Evolutionary conservation across 2,329 filamentous ascomycete genomes (phyloP), one percentile per base, ranked within the genome.

Genomic region (Cladosporium sp.): DNA sequence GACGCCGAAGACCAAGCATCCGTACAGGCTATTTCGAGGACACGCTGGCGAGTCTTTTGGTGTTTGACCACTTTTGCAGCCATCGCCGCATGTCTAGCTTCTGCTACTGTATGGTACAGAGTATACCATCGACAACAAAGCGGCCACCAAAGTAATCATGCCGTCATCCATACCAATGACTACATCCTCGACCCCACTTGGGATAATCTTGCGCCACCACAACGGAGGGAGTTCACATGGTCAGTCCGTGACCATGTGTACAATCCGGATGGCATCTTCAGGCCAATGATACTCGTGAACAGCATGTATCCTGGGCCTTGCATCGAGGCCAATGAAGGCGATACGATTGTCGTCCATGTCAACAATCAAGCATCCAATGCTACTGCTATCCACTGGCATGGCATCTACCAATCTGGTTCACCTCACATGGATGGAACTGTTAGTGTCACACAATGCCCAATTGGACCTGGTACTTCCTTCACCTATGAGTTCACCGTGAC

Each of bases 331-430:
- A 80, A 80, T 71, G 85, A 90, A 69, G 88, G 88, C 18, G 91
- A 94, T 69, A 87, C 84, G 0, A 77, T 93, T 8, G 76, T 89
- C 0, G 85, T 93, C 14, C 84, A 89, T 23, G 81, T 92, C 31
- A 76, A 84, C 67, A 92, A 92, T 69, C 79, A 82, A 29, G 84
- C 86, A 1, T 75, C 77, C 21, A 88, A 90, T 69, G 72, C 78
- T 44, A 83, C 83, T 1, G 86, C 86, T 10, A 81, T 91, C 3
- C 89, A 91, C 72, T 91, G 88, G 77, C 89, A 91, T 69, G 89
- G 89, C 21, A 83, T 91, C 67, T 89, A 85, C 70, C 89, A 91
- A 70, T 88, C 88, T 66, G 88, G 87, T 10, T 89, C 88, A 1
- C 89, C 87, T 68, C 81, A 80, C 67, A 89, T 89, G 85, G 88